A percentile compares a stretch with the other conserved stretches of the same genome.
Evolutionary conservation across 768 basidiomycete species (phyloP).

Genomic region (Galerina sulciceps): DNA sequence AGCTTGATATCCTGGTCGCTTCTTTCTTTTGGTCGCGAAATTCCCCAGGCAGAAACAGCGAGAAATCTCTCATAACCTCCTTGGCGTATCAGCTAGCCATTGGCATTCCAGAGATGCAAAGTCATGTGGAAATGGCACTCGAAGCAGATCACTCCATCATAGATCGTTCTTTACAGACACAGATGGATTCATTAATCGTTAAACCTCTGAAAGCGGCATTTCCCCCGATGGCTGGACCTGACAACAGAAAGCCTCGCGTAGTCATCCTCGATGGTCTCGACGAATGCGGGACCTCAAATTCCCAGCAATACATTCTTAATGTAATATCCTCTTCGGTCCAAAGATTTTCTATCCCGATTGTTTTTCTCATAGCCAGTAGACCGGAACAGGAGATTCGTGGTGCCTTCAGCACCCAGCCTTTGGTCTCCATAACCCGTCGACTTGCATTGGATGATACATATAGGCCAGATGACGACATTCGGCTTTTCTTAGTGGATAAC

Average conservation of each 20-base stretch:
- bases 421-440: not conserved
- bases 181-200: constrained; percentile 12
- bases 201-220: constrained; percentile 5
- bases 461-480: constrained; percentile 6
- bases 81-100: constrained; percentile 18
- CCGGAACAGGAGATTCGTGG: constrained; percentile 1
- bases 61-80: constrained; percentile 14
- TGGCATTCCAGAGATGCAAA: constrained; percentile 1
- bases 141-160: constrained; percentile 12
- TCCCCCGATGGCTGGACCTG: not conserved
- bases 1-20: not conserved
- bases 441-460: constrained; percentile 5
- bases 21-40: constrained; percentile 23
- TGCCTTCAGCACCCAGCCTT: not conserved
- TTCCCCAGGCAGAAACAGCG: constrained; percentile 2
- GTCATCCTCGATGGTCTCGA: constrained; percentile 26
- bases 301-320: constrained; percentile 14
- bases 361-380: constrained; percentile 9
- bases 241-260: not conserved
- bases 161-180: not conserved
- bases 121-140: constrained; percentile 4
- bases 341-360: not conserved
- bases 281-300: constrained; percentile 14
- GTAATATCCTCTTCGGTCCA: constrained; percentile 1
- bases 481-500: not conserved